Conservation (phyloP, 2,329 filamentous ascomycete genomes). For the Volutella citrinella region DNA sequence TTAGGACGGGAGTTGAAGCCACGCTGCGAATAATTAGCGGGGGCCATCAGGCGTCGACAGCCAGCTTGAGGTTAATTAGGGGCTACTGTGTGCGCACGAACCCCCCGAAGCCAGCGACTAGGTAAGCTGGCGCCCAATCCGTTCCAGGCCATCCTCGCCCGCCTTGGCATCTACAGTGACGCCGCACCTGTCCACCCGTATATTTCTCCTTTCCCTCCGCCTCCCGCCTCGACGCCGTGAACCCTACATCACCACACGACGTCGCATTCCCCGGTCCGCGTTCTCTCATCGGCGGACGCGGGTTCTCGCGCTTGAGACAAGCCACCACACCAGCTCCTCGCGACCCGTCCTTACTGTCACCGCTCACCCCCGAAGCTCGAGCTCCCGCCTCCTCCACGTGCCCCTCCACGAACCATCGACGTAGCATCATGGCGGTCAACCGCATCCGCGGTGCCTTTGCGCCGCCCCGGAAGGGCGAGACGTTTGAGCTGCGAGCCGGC, state of each 20-base stretch:
- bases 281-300: conserved; percentile 15
- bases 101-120: too few species aligned
- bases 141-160: too few species aligned
- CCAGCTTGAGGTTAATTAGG: conserved; percentile 17
- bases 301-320: conserved; percentile 14
- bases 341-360: conserved; percentile 16
- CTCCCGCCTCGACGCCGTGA: conserved; percentile 11
- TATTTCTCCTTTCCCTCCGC: conserved; percentile 15
- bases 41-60: conserved; percentile 24
- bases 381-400: conserved; percentile 9
- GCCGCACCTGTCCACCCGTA: conserved; percentile 19
- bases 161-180: conserved; percentile 23
- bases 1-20: conserved; percentile 22
- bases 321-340: conserved; percentile 10
- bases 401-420: conserved; percentile 22
- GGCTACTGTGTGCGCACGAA: conserved; percentile 6
- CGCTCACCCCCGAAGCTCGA: conserved; percentile 13
- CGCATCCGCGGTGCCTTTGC: conserved; percentile 92
- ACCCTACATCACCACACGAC: not conserved
- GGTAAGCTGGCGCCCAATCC: too few species aligned
- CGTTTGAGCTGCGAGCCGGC: conserved; percentile 92
- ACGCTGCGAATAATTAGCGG: conserved; percentile 18
- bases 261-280: conserved; percentile 11
- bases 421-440: conserved; percentile 80
- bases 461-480: conserved; percentile 93